Base-by-base conservation (phyloP, 2,329 filamentous ascomycete species). In the Xylaria sp. region DNA sequence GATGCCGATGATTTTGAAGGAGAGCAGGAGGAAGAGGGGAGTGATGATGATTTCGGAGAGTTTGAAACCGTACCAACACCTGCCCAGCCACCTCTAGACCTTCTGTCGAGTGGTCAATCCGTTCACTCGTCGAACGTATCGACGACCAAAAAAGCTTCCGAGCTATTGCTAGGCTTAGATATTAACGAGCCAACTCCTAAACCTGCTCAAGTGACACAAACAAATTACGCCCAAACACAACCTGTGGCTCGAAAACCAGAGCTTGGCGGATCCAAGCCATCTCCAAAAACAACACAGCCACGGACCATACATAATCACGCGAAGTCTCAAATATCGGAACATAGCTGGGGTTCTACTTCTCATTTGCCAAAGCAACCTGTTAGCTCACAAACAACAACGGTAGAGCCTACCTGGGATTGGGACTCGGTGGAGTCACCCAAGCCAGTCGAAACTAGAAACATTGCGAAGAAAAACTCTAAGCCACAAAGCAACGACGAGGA, bases 21-120 rank as follows among this genome's bases (percentile, higher is more conserved):
- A 11, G 82, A 81, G 6, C 80, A 81, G n/a, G 76, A 74, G 23
- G 73, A 72, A 6, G 82, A 74, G 38, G 75, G 73, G 6, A 83
- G 83, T 44, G 84, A 86, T 26, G 85, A 85, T 56, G 86, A 86
- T 38, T 89, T 89, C 80, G 89, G 88, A 15, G 87, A 89, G 57
- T 90, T 90, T 73, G 87, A 89, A 76, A 83, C 82, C 23, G 84
- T 83, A 28, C 42, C 75, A 26, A 71, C 76, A 6, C 74, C 76
- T 42, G 44, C 62, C n/a, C 74, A 73, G 60, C 69, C 67, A 31
- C 72, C 65, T 46, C 53, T 59, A 28, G 82, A 85, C 72, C 76
- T 85, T 4, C 72, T 84, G 7, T 82, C 79, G 15, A 72, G 80
- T n/a, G 77, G 81, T 62, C 78, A 80, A 13, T 67, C 77, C 46